phyloP scores from a whole-genome alignment of 2,329 filamentous ascomycete genomes.

The Coniochaeta sp. region DNA sequence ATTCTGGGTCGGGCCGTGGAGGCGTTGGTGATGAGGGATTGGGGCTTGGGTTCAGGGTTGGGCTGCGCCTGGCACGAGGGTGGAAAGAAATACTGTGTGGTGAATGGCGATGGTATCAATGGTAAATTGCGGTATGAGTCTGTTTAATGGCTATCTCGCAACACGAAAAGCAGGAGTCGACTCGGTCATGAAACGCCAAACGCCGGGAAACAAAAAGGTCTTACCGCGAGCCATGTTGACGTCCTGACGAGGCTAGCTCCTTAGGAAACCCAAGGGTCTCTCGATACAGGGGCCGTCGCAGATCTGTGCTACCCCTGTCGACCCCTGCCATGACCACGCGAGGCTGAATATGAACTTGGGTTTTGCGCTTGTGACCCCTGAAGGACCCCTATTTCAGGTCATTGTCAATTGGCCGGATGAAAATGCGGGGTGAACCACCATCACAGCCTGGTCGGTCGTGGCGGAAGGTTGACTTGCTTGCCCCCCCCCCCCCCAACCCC shows the following conservation, averaged over 20 bases:
- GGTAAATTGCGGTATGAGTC: too few species aligned
- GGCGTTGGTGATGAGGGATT: neutral
- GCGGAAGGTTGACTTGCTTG: neutral
- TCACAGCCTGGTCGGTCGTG: neutral
- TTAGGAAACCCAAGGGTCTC: conserved; percentile 2
- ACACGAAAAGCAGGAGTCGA: neutral
- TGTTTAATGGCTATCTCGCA: neutral
- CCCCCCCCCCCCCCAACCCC: too few species aligned
- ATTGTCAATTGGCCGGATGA: neutral
- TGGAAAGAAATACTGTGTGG: neutral
- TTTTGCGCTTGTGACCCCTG: neutral
- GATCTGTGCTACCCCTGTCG: conserved; percentile 9
- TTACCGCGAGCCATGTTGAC: conserved; percentile 2
- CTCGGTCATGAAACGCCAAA: conserved; percentile 10
- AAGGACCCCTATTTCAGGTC: neutral
- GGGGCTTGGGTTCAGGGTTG: neutral
- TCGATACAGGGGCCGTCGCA: conserved; percentile 23
- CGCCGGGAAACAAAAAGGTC: conserved; percentile 7
- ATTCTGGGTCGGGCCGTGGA: neutral
- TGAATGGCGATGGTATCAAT: too few species aligned
- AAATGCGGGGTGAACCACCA: neutral
- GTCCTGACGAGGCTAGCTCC: neutral
- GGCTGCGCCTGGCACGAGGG: neutral
- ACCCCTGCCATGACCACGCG: conserved; percentile 4
- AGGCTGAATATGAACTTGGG: conserved; percentile 5